These are phyloP conservation scores for Boletus rubroflammeus DNA, from an alignment of 768 basidiomycete species.

Conservation along the genomic window DNA sequence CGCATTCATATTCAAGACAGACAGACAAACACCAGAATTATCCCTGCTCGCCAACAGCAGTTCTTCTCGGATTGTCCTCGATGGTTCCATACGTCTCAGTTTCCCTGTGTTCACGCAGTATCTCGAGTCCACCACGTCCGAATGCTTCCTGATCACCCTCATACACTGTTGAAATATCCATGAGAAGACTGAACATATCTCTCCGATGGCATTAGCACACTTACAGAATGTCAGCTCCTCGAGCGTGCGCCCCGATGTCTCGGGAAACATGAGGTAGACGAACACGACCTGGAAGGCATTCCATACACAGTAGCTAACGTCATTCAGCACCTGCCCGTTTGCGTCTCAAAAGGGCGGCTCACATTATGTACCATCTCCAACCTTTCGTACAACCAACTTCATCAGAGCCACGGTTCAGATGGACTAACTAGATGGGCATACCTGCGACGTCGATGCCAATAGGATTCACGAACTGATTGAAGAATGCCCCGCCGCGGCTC, in stretches of 20 bases:
- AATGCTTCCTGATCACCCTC: background rate
- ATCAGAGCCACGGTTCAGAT: background rate
- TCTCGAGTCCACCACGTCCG: background rate
- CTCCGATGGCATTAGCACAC: background rate
- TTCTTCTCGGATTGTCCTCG: background rate
- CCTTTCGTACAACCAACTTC: background rate
- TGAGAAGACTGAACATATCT: background rate
- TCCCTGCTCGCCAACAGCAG: background rate
- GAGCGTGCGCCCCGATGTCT: slow-evolving; percentile 13
- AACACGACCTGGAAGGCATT: slow-evolving; percentile 12
- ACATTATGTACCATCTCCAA: slow-evolving; percentile 13
- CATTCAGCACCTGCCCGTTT: background rate
- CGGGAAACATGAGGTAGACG: slow-evolving; percentile 14
- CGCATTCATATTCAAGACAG: no score
- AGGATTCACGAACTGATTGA: slow-evolving; percentile 12
- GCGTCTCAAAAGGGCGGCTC: background rate
- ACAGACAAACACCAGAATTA: background rate
- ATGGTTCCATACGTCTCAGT: background rate
- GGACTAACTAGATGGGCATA: background rate
- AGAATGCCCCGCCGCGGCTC: slow-evolving; percentile 35
- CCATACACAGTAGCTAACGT: slow-evolving; percentile 9
- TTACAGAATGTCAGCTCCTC: slow-evolving; percentile 15
- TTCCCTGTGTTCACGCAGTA: background rate
- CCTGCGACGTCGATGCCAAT: slow-evolving; percentile 15
- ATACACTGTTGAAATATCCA: background rate